Percentiles rank a stretch among this genome's conserved stretches.
These are phyloP conservation scores for Arabidopsis suecica DNA, from an alignment of 345 rosid genomes.

Conservation along the genomic window DNA sequence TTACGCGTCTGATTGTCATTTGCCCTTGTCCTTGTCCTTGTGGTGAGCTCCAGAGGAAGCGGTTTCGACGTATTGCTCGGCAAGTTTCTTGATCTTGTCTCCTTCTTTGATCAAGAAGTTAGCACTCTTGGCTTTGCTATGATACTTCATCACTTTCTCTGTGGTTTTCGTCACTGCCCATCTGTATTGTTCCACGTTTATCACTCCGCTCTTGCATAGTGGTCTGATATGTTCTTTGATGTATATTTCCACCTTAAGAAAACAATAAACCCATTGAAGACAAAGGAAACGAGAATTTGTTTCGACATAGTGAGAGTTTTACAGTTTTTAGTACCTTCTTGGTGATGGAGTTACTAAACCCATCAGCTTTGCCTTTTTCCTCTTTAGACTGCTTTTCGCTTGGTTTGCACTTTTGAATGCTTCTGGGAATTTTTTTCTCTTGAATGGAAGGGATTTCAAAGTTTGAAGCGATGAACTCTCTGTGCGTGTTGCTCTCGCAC, in stretches of 20 bases:
- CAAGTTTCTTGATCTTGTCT: slow-evolving; percentile 95
- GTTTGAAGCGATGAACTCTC: slow-evolving; percentile 29
- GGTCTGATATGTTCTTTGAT: slow-evolving; percentile 97
- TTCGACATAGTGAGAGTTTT: neutral
- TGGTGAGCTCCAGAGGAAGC: slow-evolving; percentile 54
- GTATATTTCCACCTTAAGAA: slow-evolving; percentile 82
- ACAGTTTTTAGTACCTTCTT: slow-evolving; percentile 66
- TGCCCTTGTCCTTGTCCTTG: slow-evolving; percentile 51
- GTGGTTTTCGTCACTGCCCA: slow-evolving; percentile 90
- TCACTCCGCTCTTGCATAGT: slow-evolving; percentile 87
- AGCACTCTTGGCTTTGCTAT: slow-evolving; percentile 80
- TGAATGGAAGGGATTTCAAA: slow-evolving; percentile 44
- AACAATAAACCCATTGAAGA: neutral
- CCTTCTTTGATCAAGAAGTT: slow-evolving; percentile 94
- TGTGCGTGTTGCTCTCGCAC: slow-evolving; percentile 40
- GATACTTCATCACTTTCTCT: slow-evolving; percentile 94
- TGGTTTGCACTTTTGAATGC: slow-evolving; percentile 47
- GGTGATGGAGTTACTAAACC: slow-evolving; percentile 47
- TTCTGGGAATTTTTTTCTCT: slow-evolving; percentile 42
- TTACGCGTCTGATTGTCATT: slow-evolving; percentile 21
- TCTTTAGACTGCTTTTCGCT: slow-evolving; percentile 48
- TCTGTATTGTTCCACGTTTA: slow-evolving; percentile 77
- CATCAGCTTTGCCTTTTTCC: slow-evolving; percentile 48
- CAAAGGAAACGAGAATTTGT: neutral
- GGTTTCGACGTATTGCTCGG: slow-evolving; percentile 88